These are phyloP conservation scores for Grigorovia jiainica DNA, from an alignment of 805 yeast genomes.

Conservation along the genomic window DNA sequence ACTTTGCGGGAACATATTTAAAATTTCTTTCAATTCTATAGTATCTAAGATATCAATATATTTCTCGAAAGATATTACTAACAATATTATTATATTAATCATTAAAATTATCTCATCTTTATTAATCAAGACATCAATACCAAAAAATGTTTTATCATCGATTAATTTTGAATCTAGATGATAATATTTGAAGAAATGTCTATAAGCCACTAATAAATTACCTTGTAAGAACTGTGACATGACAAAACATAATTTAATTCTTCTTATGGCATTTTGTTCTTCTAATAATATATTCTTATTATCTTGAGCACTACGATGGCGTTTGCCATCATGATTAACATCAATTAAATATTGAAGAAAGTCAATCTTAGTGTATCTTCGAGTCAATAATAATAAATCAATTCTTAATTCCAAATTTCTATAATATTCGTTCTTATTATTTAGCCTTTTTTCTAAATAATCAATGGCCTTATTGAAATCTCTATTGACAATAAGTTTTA, in stretches of 20 bases:
- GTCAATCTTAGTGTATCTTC: slow-evolving; percentile 15
- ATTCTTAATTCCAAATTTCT: slow-evolving; percentile 13
- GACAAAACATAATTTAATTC: slow-evolving; percentile 11
- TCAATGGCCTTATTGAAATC: slow-evolving; percentile 18
- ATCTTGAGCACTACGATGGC: background rate
- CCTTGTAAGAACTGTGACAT: slow-evolving; percentile 15
- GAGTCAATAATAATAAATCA: slow-evolving; percentile 11
- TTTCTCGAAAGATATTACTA: slow-evolving; percentile 23
- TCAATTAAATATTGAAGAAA: slow-evolving; percentile 14
- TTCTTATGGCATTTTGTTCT: slow-evolving; percentile 11
- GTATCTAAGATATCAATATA: slow-evolving; percentile 18
- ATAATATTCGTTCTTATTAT: slow-evolving; percentile 5
- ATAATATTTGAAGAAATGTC: slow-evolving; percentile 11
- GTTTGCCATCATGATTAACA: background rate
- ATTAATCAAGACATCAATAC: slow-evolving; percentile 7
- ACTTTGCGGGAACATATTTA: slow-evolving; percentile 8
- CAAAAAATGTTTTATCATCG: background rate
- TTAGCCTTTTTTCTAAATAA: slow-evolving; percentile 11
- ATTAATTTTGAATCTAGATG: slow-evolving; percentile 10
- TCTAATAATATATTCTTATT: background rate
- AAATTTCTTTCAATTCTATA: slow-evolving; percentile 10
- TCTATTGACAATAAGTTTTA: background rate
- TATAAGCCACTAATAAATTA: slow-evolving; percentile 16
- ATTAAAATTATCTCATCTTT: slow-evolving; percentile 16
- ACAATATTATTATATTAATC: slow-evolving; percentile 17